phyloP scores from a whole-genome alignment of 768 basidiomycete species.

The Trametes meyenii region DNA sequence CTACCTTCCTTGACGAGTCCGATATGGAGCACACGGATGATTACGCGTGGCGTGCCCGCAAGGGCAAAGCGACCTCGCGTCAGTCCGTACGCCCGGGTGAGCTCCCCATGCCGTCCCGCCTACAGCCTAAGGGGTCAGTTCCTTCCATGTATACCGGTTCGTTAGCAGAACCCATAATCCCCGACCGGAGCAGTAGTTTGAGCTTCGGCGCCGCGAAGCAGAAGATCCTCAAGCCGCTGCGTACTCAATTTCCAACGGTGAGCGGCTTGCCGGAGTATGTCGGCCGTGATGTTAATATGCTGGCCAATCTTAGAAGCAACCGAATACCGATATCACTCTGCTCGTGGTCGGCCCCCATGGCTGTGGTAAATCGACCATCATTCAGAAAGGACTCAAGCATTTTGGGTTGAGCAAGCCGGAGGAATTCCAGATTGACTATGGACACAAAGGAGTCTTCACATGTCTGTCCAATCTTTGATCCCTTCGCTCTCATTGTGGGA shows the following conservation, averaged over 20 bases:
- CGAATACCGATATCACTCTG: constrained; percentile 51
- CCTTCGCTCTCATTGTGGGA: constrained; percentile 29
- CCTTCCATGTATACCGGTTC: constrained; percentile 23
- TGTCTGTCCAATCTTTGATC: constrained; percentile 33
- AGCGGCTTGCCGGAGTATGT: not conserved
- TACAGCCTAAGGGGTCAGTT: constrained; percentile 29
- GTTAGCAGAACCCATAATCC: constrained; percentile 27
- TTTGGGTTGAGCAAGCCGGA: constrained; percentile 48
- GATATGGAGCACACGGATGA: constrained; percentile 33
- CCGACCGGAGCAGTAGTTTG: constrained; percentile 32
- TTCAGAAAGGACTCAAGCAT: constrained; percentile 72
- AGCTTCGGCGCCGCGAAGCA: constrained; percentile 27
- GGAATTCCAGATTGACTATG: constrained; percentile 22
- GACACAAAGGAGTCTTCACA: constrained; percentile 25
- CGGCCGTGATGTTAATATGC: not conserved
- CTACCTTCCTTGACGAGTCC: constrained; percentile 29
- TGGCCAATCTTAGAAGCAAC: constrained; percentile 1
- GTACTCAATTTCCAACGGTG: constrained; percentile 33
- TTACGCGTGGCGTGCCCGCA: constrained; percentile 24
- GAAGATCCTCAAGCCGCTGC: constrained; percentile 27
- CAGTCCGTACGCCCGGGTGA: constrained; percentile 31
- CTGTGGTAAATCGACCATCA: constrained; percentile 86
- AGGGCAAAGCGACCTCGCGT: constrained; percentile 33
- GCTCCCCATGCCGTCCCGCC: constrained; percentile 35
- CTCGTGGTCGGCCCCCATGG: constrained; percentile 77